Base-by-base conservation (phyloP, 345 rosid species). In the Boechera retrofracta region DNA sequence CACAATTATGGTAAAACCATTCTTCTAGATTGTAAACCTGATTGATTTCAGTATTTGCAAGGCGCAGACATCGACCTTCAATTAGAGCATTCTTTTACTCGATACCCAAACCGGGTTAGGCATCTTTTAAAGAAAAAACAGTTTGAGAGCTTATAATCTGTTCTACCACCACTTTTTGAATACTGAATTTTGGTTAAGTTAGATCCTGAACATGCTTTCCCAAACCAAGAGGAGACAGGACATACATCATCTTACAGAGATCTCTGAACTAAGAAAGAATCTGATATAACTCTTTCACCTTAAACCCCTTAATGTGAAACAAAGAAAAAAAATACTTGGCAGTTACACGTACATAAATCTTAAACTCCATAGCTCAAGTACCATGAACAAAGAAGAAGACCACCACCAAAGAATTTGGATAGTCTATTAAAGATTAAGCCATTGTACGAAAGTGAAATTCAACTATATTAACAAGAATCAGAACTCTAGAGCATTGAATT, bases 181-280 rank as follows among this genome's bases (percentile, higher is more conserved):
- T 39, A 39, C 44, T 39, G 32, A 10, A 24, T 28, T 28, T 10
- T 21, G 15, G 10, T 36, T 35, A 35, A 65, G 28, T 48, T 48
- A 49, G 58, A 67, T 33, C 45, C 3, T 35, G 32, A 65, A 18
- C 18, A 67, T 26, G 62, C 53, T 7, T 26, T 68, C 38, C 10
- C 15, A 36, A 26, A 38, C 47, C 72, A 21, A 70, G 42, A 18
- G 18, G 31, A 66, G 45, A 66, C 32, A 28, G 0, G 39, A 45
- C 24, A 54, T 15, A 39, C 39, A 55, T 24, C 16, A 15, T 1
- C 59, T 3, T 52, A 36, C 28, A 12, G 21, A 39, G 10, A 53
- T 33, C 41, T 59, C 12, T 59, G 51, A 36, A 60, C 47, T 12
- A 47, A 47, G 21, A 47, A 5, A 47, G 51, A 45, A 45, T 13